Base-by-base conservation (phyloP, 2,329 filamentous ascomycete genomes). In the Chalaropsis thielavioides region DNA sequence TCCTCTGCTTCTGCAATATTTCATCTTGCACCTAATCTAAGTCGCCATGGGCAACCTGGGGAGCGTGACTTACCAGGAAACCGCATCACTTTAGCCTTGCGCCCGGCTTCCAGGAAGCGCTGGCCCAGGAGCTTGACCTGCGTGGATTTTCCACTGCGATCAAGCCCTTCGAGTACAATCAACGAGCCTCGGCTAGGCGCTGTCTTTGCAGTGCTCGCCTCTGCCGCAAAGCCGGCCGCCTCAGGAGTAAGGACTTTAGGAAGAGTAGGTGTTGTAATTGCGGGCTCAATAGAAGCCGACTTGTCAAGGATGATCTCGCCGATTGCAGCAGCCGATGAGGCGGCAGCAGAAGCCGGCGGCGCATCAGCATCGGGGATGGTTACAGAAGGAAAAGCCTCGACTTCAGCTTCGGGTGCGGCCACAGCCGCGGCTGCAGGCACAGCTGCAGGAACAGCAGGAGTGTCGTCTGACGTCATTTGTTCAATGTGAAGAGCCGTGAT, bases 61-160 rank as follows among this genome's bases (percentile, higher is more conserved):
- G 3, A 58, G 43, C 38, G 13, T 22, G 35, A 75, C 79, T 51
- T 71, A 83, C 81, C 81, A 17, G 82, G 82, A 70, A 84, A 84
- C 54, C 81, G 74, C 78, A 84, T 79, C 40, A 79, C 75, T 73
- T 79, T 76, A 59, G 82, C 81, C 54, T 75, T 74, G 66, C 73
- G 72, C 4, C 81, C 81, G 64, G 75, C 74, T 69, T 79, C 77
- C 6, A 78, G 73, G 66, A 83, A 78, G 24, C 77, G 72, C 74
- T 81, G 74, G 74, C 81, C 79, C 62, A 96, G 78, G 58, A 84
- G 76, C 71, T 86, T 81, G 70, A 90, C 92, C 80, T 96, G 92
- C 41, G 91, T 95, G 24, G 90, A 92, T 80, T 96, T 96, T 65
- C 92, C 92, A 54, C 91, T 90, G 69, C 90, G 84, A 71, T 96